Conservation (phyloP, 2,329 filamentous ascomycete species). For the Microdochium paspali region DNA sequence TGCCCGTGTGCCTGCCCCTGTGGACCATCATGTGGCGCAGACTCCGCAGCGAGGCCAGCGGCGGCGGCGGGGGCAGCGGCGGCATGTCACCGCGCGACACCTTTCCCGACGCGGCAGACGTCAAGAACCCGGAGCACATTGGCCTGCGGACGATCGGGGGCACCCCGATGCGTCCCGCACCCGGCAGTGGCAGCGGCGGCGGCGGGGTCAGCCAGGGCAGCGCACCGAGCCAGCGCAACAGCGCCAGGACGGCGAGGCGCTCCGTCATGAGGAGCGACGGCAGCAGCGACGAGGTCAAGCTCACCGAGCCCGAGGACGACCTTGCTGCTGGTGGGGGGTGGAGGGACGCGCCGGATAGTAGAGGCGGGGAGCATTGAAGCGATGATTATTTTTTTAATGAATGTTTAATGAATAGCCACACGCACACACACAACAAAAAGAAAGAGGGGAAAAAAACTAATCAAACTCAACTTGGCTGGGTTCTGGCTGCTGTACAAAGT, state of each 20-base stretch:
- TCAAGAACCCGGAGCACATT: neutral
- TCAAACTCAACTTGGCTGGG: no score
- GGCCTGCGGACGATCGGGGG: neutral
- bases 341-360: no score
- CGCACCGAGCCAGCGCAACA: neutral
- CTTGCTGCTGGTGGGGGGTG: no score
- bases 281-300: neutral
- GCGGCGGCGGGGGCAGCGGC: neutral
- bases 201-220: neutral
- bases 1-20: conserved; percentile 3
- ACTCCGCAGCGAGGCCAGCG: neutral
- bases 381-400: no score
- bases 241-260: neutral
- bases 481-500: no score
- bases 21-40: neutral
- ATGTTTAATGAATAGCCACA: no score
- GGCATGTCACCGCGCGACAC: neutral
- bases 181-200: neutral
- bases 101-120: neutral
- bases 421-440: no score
- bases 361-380: no score
- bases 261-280: neutral
- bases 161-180: neutral
- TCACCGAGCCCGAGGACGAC: neutral
- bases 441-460: no score